Percentiles rank a stretch among this genome's conserved stretches.
Evolutionary conservation across 306 rosid species (phyloP).

Genomic region (Abrus precatorius): DNA sequence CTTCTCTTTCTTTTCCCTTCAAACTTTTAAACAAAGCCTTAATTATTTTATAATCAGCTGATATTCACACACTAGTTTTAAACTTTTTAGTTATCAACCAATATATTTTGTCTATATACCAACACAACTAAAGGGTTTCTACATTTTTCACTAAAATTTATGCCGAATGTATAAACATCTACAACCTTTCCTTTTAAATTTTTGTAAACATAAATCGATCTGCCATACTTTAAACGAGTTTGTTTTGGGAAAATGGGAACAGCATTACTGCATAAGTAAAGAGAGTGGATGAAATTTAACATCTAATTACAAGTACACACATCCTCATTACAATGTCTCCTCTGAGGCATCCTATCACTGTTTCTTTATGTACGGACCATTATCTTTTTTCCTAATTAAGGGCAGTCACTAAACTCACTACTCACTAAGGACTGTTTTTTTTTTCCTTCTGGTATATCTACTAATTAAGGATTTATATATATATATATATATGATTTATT

Average conservation of each 20-base stretch:
- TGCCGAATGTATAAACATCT: too few species aligned
- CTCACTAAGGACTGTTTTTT: conserved; percentile 35
- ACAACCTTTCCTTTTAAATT: background rate
- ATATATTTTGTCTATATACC: background rate
- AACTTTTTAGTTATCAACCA: background rate
- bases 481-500: background rate
- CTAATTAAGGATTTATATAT: background rate
- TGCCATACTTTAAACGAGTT: background rate
- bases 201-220: background rate
- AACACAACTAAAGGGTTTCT: too few species aligned
- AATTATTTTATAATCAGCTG: background rate
- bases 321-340: conserved; percentile 53
- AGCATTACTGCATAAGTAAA: conserved; percentile 16
- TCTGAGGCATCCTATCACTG: conserved; percentile 36
- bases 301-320: conserved; percentile 36
- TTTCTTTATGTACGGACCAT: conserved; percentile 52
- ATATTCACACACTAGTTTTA: background rate
- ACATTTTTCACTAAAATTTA: too few species aligned
- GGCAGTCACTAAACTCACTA: conserved; percentile 45
- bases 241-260: conserved; percentile 24
- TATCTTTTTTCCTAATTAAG: conserved; percentile 47
- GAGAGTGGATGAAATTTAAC: conserved; percentile 4
- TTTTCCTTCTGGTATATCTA: background rate
- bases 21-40: too few species aligned
- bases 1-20: too few species aligned